Evolutionary conservation across 192 early-diverging fungal genomes (phyloP).

Genomic region (Coemansia sp.): DNA sequence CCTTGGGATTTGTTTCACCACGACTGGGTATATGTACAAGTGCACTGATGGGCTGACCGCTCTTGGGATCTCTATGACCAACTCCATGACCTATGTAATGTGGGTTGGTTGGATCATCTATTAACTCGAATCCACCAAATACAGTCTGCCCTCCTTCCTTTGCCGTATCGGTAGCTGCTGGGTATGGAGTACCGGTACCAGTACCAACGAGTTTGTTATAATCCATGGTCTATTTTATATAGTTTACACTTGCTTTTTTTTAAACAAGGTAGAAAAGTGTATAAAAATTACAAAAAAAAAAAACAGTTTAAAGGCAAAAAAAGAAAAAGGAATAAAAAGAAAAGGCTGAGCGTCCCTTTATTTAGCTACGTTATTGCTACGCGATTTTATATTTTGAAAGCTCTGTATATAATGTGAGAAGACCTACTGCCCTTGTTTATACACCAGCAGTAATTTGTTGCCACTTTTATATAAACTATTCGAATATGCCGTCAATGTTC

Average conservation of each 20-base stretch:
- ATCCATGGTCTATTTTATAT: conserved; percentile 8
- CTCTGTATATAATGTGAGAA: no score
- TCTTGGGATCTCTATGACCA: conserved; percentile 46
- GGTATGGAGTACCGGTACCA: conserved; percentile 39
- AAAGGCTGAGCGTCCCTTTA: no score
- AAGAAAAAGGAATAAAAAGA: no score
- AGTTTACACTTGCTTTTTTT: background rate
- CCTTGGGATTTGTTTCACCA: conserved; percentile 40
- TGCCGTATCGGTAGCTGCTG: conserved; percentile 50
- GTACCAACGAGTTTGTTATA: conserved; percentile 23
- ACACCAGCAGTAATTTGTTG: no score
- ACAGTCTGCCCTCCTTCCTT: conserved; percentile 34
- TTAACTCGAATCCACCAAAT: conserved; percentile 39
- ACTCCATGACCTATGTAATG: conserved; percentile 48
- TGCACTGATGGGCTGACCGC: conserved; percentile 28
- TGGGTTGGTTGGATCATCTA: conserved; percentile 30
- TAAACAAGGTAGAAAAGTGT: background rate
- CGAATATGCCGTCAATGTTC: no score
- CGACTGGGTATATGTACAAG: conserved; percentile 32
- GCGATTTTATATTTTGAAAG: no score
- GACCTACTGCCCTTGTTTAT: no score
- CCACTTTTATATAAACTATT: no score
- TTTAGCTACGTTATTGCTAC: no score
- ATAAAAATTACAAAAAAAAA: no score
- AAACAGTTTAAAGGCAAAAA: no score